These are phyloP conservation scores for Babesia gibsoni DNA, from an alignment of 169 alveolate species.

Conservation along the genomic window DNA sequence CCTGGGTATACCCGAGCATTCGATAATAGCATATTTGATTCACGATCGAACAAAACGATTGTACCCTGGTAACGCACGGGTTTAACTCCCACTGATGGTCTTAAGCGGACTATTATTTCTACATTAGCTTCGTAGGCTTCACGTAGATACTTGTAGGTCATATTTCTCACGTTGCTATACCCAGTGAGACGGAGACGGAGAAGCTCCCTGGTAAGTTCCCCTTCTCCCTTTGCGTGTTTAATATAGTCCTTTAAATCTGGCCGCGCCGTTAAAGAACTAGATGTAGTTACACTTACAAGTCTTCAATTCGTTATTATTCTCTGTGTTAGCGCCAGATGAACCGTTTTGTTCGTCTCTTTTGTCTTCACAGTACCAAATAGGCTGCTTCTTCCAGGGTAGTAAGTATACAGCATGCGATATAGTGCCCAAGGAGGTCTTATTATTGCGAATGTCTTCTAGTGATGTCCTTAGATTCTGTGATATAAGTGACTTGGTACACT, in stretches of 20 bases:
- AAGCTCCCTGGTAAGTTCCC: background rate
- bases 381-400: conserved; percentile 53
- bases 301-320: conserved; percentile 3
- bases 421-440: conserved; percentile 13
- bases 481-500: background rate
- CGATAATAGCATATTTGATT: conserved; percentile 18
- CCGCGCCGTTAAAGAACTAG: no score
- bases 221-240: conserved; percentile 26
- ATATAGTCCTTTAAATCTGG: conserved; percentile 25
- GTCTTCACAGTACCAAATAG: background rate
- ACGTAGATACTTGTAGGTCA: conserved; percentile 18
- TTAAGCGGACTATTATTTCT: background rate
- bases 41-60: conserved; percentile 43
- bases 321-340: background rate
- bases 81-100: background rate
- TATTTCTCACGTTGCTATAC: conserved; percentile 2
- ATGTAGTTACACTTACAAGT: background rate
- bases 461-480: conserved; percentile 20
- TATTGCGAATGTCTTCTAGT: background rate
- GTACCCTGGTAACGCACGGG: conserved; percentile 28
- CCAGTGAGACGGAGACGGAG: conserved; percentile 52
- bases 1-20: conserved; percentile 7
- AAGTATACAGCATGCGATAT: conserved; percentile 37
- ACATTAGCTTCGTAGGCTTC: background rate
- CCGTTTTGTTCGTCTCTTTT: no score